Conservation (phyloP, 257 asterid genomes). For the Cinchona pubescens region DNA sequence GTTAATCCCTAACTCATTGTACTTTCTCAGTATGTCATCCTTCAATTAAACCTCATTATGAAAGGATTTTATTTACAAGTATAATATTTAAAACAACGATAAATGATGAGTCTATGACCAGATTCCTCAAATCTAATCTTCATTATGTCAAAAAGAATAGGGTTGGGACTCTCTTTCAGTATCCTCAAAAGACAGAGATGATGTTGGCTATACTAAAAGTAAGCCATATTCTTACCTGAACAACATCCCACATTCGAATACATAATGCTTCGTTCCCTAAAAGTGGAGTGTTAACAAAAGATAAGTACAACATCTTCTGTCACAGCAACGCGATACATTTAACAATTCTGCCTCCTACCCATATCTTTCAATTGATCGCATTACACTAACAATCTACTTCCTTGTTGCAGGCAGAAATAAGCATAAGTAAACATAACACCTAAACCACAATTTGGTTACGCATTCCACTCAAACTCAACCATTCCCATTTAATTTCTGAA, state of each 20-base stretch:
- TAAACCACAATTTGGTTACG: not conserved
- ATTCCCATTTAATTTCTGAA: not conserved
- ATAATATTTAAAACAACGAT: too few species aligned
- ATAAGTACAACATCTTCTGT: not conserved
- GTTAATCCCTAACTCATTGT: not conserved
- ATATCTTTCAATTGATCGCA: not conserved
- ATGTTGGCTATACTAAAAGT: not conserved
- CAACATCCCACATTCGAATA: not conserved
- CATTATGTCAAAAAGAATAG: not conserved
- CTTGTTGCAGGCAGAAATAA: not conserved
- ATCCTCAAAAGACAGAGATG: not conserved
- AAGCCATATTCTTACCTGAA: not conserved
- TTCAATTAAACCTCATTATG: not conserved
- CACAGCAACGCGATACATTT: not conserved
- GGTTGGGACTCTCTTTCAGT: not conserved
- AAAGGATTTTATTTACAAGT: not conserved
- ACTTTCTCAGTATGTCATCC: not conserved
- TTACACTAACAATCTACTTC: not conserved
- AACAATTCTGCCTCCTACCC: not conserved
- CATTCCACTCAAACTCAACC: not conserved
- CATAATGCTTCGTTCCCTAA: not conserved
- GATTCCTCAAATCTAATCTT: not conserved
- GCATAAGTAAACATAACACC: too few species aligned
- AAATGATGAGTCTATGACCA: not conserved
- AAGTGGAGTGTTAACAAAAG: not conserved